A percentile compares a stretch with the other conserved stretches of the same genome.
Evolutionary conservation across 2,329 filamentous ascomycete species (phyloP).

Genomic region (Cadophora malorum): DNA sequence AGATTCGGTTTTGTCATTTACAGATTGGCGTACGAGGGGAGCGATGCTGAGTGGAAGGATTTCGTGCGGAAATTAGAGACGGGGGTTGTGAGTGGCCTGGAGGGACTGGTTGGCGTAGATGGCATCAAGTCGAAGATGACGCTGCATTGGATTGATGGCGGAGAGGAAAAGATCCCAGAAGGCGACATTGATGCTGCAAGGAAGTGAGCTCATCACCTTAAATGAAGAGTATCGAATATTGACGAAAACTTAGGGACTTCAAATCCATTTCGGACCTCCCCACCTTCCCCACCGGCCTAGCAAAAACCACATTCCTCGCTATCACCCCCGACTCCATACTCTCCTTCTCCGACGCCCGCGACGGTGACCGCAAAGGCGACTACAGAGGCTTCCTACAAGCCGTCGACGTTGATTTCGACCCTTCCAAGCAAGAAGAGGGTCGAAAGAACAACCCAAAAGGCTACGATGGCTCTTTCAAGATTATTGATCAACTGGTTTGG

Average conservation of each 20-base stretch:
- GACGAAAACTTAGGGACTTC: slow-evolving; percentile 31
- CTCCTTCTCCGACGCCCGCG: slow-evolving; percentile 22
- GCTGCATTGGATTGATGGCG: slow-evolving; percentile 37
- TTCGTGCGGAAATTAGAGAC: slow-evolving; percentile 24
- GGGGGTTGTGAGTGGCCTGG: slow-evolving; percentile 32
- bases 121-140: slow-evolving; percentile 31
- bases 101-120: slow-evolving; percentile 28
- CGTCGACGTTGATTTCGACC: slow-evolving; percentile 16
- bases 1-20: slow-evolving; percentile 37
- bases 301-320: slow-evolving; percentile 31
- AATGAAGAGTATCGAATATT: background rate
- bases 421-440: background rate
- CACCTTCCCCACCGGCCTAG: slow-evolving; percentile 25
- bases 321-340: slow-evolving; percentile 27
- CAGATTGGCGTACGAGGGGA: slow-evolving; percentile 31
- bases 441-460: slow-evolving; percentile 6
- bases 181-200: slow-evolving; percentile 35
- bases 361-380: slow-evolving; percentile 22
- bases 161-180: slow-evolving; percentile 31
- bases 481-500: slow-evolving; percentile 32
- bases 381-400: slow-evolving; percentile 24
- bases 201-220: slow-evolving; percentile 24
- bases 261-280: slow-evolving; percentile 22
- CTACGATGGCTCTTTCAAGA: slow-evolving; percentile 32
- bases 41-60: slow-evolving; percentile 31